Percentiles rank a stretch among this genome's conserved stretches.
phyloP scores from a whole-genome alignment of 495 filamentous ascomycete species.

The Podospora appendiculata region DNA sequence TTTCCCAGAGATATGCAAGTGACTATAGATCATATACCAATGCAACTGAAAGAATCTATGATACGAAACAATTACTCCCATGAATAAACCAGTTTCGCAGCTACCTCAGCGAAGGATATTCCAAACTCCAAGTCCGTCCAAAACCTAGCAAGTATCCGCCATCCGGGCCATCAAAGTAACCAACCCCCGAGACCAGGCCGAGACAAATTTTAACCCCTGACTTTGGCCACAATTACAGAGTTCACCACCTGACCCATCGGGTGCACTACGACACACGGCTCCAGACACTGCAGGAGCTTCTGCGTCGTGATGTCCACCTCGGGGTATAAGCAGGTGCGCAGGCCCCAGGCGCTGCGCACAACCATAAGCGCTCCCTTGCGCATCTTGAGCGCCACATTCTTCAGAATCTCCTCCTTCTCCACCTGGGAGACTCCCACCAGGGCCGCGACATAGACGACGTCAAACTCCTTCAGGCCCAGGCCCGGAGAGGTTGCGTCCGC shows the following conservation, averaged over 20 bases:
- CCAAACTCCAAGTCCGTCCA: too few species aligned
- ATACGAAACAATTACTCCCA: too few species aligned
- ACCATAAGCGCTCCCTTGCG: slow-evolving; percentile 17
- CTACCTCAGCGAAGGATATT: too few species aligned
- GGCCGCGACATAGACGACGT: slow-evolving; percentile 25
- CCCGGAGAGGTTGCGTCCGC: slow-evolving; percentile 8
- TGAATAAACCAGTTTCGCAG: too few species aligned
- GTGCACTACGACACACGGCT: slow-evolving; percentile 19
- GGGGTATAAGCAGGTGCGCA: slow-evolving; percentile 21
- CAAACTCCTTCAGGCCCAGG: slow-evolving; percentile 12
- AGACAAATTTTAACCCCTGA: background rate
- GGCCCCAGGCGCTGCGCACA: slow-evolving; percentile 17
- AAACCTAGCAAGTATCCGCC: too few species aligned
- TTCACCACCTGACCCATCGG: slow-evolving; percentile 23
- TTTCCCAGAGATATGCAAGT: too few species aligned
- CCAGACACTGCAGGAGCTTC: slow-evolving; percentile 7
- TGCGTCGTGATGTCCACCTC: slow-evolving; percentile 19
- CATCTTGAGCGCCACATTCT: slow-evolving; percentile 14
- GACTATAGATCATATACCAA: too few species aligned
- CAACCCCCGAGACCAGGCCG: too few species aligned
- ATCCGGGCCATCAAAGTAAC: too few species aligned
- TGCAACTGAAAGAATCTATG: too few species aligned
- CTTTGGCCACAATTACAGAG: slow-evolving; percentile 21
- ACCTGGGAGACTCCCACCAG: slow-evolving; percentile 18
- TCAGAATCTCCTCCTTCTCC: slow-evolving; percentile 20